These are phyloP conservation scores for Coffea canephora DNA, from an alignment of 257 asterid species.

Conservation along the genomic window DNA sequence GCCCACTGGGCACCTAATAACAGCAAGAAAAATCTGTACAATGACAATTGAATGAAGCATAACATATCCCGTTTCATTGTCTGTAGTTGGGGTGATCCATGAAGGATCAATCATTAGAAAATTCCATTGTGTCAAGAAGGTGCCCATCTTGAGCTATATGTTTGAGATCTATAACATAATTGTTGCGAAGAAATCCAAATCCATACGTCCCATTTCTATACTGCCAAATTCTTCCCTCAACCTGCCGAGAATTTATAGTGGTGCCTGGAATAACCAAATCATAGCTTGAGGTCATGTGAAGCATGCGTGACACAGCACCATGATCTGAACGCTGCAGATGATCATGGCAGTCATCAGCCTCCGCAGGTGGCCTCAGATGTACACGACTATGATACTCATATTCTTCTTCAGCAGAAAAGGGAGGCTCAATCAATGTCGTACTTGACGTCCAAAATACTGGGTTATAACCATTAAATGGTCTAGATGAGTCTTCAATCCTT, in stretches of 20 bases:
- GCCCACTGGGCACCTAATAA: neutral
- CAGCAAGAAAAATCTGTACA: conserved; percentile 17
- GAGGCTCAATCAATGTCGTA: conserved; percentile 47
- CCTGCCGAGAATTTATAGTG: conserved; percentile 42
- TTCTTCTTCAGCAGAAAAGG: conserved; percentile 66
- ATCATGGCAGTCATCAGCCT: conserved; percentile 32
- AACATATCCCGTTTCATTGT: neutral
- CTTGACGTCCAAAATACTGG: conserved; percentile 82
- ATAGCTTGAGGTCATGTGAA: conserved; percentile 65
- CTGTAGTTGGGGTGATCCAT: conserved; percentile 1
- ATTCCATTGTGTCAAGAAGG: conserved; percentile 46
- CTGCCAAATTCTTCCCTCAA: conserved; percentile 83
- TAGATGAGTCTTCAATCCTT: conserved; percentile 59
- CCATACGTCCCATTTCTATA: conserved; percentile 74
- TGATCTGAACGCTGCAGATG: conserved; percentile 26
- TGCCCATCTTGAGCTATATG: conserved; percentile 52
- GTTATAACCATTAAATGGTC: conserved; percentile 39
- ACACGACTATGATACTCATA: conserved; percentile 48
- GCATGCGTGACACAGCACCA: conserved; percentile 51
- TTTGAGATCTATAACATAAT: conserved; percentile 59
- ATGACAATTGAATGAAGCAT: conserved; percentile 3
- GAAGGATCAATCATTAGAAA: conserved; percentile 26
- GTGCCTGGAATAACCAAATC: conserved; percentile 74
- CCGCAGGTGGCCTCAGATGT: conserved; percentile 57
- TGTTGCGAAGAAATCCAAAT: conserved; percentile 71